Conservation (phyloP, 2,329 filamentous ascomycete genomes). For the Aspergillus awamori region DNA sequence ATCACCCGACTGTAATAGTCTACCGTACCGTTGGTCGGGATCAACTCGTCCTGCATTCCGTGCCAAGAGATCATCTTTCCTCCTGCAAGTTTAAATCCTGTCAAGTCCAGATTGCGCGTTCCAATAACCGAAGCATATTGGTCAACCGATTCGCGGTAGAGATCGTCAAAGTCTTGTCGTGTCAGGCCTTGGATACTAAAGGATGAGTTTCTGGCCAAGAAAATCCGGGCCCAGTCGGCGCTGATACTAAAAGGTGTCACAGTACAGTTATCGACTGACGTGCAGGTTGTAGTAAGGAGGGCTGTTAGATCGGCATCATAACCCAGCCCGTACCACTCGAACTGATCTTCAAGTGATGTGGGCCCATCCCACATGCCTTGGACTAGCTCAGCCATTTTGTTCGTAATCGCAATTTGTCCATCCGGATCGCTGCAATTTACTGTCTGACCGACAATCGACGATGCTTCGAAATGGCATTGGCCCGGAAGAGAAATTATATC, state of each 20-base stretch:
- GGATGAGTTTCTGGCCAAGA: slow-evolving; percentile 35
- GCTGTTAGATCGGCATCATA: slow-evolving; percentile 27
- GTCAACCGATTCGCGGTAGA: slow-evolving; percentile 29
- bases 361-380: slow-evolving; percentile 37
- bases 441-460: slow-evolving; percentile 20
- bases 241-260: slow-evolving; percentile 33
- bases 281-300: slow-evolving; percentile 32
- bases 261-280: slow-evolving; percentile 26
- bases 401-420: slow-evolving; percentile 29
- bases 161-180: slow-evolving; percentile 25
- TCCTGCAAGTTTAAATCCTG: slow-evolving; percentile 37
- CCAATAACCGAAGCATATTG: slow-evolving; percentile 42
- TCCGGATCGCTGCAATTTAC: slow-evolving; percentile 21
- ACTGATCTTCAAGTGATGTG: slow-evolving; percentile 20
- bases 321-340: slow-evolving; percentile 40
- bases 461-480: slow-evolving; percentile 31
- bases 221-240: slow-evolving; percentile 38
- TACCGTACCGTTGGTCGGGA: slow-evolving; percentile 39
- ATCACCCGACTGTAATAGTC: slow-evolving; percentile 43
- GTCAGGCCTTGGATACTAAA: slow-evolving; percentile 37
- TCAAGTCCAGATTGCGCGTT: slow-evolving; percentile 42
- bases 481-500: neutral
- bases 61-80: slow-evolving; percentile 51
- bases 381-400: slow-evolving; percentile 30
- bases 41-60: slow-evolving; percentile 45